Evolutionary conservation across 352 stramenopile genomes (phyloP), one percentile per base, ranked within the genome.

Genomic region (Albugo laibachii): DNA sequence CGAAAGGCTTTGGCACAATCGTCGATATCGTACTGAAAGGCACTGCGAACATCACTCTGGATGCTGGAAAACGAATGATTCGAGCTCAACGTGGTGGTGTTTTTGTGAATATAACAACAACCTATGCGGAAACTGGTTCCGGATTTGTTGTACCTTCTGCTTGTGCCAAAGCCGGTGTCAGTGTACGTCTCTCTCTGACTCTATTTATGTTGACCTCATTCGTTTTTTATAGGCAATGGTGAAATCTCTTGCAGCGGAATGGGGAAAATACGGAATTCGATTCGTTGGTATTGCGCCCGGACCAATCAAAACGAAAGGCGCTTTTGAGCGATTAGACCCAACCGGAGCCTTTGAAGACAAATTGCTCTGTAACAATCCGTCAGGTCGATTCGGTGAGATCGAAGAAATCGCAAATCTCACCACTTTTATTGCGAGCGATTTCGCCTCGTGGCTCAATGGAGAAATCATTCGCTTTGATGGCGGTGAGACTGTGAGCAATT

Each of bases 81-180:
- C 60, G 68, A 42, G 66, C 64, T n/a, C 65, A 81, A 6, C 66
- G 73, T 24, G 66, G 67, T 36, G 85, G 80, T 18, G 65, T 89
- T 6, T 95, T 98, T 57, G 75, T 98, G 38, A 97, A 98, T 63
- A 98, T 98, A 59, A 96, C 81, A 35, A 95, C 92, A 47, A 97
- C 84, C 15, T 85, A 97, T 58, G 87, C 95, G 43, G 87, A 95
- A 65, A 88, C 83, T 10, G 84, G 82, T 21, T 97, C 92, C 13
- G 88, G 82, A 49, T 97, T 88, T 64, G 92, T 98, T 56, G 83
- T 87, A 15, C 94, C 97, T 19, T 95, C 94, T 0, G 91, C 80
- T 40, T 89, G 92, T 8, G 93, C 94, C 14, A 98, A 98, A 63
- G 83, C 83, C 46, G 93, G 85, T n/a, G 86, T 98, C 34, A 84